phyloP scores from a whole-genome alignment of 768 basidiomycete genomes.

The Kwoniella newhampshirensis region DNA sequence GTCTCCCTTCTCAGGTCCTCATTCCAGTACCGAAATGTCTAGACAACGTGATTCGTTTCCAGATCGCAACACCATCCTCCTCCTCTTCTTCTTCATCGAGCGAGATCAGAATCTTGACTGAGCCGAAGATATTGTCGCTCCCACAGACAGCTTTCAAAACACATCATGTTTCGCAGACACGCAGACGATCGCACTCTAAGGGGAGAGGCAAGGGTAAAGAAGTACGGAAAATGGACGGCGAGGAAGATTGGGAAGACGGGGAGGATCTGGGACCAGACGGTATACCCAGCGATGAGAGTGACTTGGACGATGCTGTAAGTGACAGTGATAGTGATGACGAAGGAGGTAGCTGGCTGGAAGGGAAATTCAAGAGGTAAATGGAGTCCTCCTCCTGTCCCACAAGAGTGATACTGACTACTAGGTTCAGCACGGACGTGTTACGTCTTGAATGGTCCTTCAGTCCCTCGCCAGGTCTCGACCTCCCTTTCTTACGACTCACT shows the following conservation, averaged over 20 bases:
- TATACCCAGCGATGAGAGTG: constrained; percentile 15
- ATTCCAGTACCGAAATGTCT: constrained; percentile 38
- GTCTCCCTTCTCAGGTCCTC: constrained; percentile 11
- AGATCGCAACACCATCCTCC: constrained; percentile 25
- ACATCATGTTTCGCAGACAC: neutral
- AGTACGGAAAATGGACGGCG: neutral
- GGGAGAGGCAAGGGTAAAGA: constrained; percentile 3
- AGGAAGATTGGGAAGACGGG: constrained; percentile 41
- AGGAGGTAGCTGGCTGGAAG: constrained; percentile 36
- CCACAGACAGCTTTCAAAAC: constrained; percentile 24
- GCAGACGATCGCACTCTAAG: neutral
- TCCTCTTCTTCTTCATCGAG: constrained; percentile 13
- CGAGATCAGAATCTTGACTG: constrained; percentile 37
- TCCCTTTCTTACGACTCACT: constrained; percentile 16
- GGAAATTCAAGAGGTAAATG: constrained; percentile 40
- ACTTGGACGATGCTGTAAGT: constrained; percentile 11
- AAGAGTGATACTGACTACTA: neutral
- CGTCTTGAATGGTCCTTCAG: constrained; percentile 38
- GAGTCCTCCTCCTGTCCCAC: neutral
- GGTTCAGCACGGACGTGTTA: constrained; percentile 31
- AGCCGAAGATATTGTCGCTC: constrained; percentile 40
- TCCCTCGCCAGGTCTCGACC: constrained; percentile 3
- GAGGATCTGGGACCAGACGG: constrained; percentile 31
- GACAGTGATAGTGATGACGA: constrained; percentile 15
- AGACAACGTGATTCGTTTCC: constrained; percentile 38